Base-by-base conservation (phyloP, 2,329 filamentous ascomycete species). In the Apiospora phragmitis region DNA sequence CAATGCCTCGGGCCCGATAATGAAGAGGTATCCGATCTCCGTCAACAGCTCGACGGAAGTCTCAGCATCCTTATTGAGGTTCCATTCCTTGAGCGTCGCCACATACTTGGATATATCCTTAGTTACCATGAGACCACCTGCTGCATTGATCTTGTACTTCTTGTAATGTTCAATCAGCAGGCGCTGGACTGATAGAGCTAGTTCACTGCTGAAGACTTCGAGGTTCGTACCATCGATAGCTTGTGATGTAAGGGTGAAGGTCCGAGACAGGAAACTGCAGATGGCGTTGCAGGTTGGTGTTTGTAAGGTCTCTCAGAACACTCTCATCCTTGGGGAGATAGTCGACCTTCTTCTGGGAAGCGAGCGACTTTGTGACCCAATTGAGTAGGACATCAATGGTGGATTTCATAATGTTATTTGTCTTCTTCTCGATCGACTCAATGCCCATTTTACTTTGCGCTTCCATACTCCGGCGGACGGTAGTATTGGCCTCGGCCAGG, bases 91-190 rank as follows among this genome's bases (percentile, higher is more conserved):
- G 74, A 99, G 87, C 14, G 97, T 90, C 72, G 95, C 92, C 11
- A 93, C 93, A 81, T 99, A 99, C 79, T 94, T 94, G 45, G 94
- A 94, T 80, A 98, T 95, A 79, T 99, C 96, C 83, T 98, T 97
- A 45, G 93, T 95, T 35, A 98, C 94, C 89, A 98, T 96, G 65
- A 99, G 89, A 2, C 94, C 96, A 72, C 96, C 96, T 0, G 95
- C 95, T 51, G 95, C 94, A 75, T 94, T 97, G 74, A 99, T 94
- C 72, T 92, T 90, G 83, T 97, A 99, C 77, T 94, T 94, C 78
- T 97, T 96, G 83, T 98, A 94, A 82, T 99, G 96, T 73, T 96
- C 93, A 73, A 99, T 91, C 5, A 99, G 88, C 12, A 97, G 88
- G 67, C 88, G 84, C 74, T 95, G 91, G 45, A 97, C 86, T 12